A percentile compares a stretch with the other conserved stretches of the same genome.
Evolutionary conservation across 1,284 basidiomycete species (phyloP).

Genomic region (Vanrija humicola): DNA sequence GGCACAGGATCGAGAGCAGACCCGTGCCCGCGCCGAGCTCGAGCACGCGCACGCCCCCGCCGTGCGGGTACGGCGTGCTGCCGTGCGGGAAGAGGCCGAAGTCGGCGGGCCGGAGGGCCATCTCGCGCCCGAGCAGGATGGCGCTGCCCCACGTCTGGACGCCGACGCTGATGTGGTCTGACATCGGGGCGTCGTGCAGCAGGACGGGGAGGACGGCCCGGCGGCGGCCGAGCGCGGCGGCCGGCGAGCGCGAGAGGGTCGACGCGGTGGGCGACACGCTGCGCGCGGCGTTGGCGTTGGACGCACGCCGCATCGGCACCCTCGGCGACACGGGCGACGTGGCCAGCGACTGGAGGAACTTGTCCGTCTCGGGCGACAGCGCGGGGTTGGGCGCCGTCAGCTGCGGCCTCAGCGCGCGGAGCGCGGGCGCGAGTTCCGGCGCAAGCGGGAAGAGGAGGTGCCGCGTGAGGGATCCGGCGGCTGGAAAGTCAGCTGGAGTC

Average conservation of each 20-base stretch:
- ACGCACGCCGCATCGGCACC: neutral
- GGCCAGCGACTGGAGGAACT: slow-evolving; percentile 34
- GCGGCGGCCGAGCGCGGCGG: neutral
- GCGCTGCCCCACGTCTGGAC: slow-evolving; percentile 89
- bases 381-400: slow-evolving; percentile 19
- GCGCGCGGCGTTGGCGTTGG: neutral
- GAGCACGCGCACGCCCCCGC: slow-evolving; percentile 55
- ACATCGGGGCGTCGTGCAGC: slow-evolving; percentile 68
- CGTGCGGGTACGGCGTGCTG: slow-evolving; percentile 30
- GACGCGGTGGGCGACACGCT: neutral
- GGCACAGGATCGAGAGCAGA: slow-evolving; percentile 63
- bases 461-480: slow-evolving; percentile 41
- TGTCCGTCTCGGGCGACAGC: slow-evolving; percentile 35
- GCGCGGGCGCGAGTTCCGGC: slow-evolving; percentile 26
- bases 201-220: slow-evolving; percentile 49
- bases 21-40: slow-evolving; percentile 88
- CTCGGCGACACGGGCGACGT: slow-evolving; percentile 32
- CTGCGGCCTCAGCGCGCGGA: slow-evolving; percentile 18
- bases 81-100: slow-evolving; percentile 29
- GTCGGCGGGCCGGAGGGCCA: slow-evolving; percentile 58
- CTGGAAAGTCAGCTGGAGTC: slow-evolving; percentile 17
- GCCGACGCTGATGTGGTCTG: slow-evolving; percentile 72
- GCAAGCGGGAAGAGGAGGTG: slow-evolving; percentile 44
- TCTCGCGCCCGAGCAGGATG: slow-evolving; percentile 73
- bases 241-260: slow-evolving; percentile 6